A percentile compares a stretch with the other conserved stretches of the same genome.
Conservation (phyloP, 208 protist genomes). For the Leishmania aethiopica region DNA sequence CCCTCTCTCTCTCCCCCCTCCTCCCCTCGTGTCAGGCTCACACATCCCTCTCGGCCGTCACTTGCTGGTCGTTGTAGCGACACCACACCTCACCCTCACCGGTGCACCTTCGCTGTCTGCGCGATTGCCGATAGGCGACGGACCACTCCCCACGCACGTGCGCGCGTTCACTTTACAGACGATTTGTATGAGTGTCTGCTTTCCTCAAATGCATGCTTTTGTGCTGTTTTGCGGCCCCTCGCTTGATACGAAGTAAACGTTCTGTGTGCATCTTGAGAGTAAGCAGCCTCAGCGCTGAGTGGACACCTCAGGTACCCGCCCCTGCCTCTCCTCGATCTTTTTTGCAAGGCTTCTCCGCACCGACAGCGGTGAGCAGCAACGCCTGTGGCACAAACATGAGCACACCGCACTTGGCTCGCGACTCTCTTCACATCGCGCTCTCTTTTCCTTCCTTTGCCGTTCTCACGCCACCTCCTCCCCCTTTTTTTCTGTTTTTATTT, state of each 20-base stretch:
- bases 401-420: not conserved
- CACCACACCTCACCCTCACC: not conserved
- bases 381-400: not conserved
- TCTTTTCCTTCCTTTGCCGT: not conserved
- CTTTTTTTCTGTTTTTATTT: not conserved
- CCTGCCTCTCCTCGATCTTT: not conserved
- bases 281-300: not conserved
- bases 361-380: not conserved
- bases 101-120: not conserved
- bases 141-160: not conserved
- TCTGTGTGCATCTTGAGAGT: not conserved
- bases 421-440: not conserved
- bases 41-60: not conserved
- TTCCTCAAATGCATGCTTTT: not conserved
- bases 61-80: not conserved
- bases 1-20: not conserved
- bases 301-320: not conserved
- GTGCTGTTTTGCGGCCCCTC: not conserved
- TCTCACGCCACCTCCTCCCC: not conserved
- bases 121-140: not conserved
- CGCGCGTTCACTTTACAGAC: too few species aligned
- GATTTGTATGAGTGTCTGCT: too few species aligned
- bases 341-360: not conserved
- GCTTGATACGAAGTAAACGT: not conserved
- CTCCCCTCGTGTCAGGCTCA: not conserved